Percentiles rank a stretch among this genome's conserved stretches.
phyloP scores from a whole-genome alignment of 2,329 filamentous ascomycete species.

The Orbilia javanica region DNA sequence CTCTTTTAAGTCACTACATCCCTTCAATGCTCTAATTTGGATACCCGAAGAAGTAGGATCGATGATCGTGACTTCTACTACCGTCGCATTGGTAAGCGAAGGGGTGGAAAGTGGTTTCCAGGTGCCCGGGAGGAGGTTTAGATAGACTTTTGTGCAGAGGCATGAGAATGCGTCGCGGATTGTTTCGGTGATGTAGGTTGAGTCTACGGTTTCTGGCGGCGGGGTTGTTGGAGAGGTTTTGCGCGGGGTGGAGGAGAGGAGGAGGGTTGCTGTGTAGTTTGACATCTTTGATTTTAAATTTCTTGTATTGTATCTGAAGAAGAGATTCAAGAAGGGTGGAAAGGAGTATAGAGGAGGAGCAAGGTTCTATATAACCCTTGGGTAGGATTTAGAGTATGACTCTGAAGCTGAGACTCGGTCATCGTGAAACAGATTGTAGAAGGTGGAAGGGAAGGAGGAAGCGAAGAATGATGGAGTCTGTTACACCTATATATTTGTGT shows the following conservation, averaged over 20 bases:
- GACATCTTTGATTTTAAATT: neutral
- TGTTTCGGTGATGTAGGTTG: neutral
- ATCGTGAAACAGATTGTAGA: slow-evolving; percentile 3
- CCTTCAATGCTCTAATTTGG: neutral
- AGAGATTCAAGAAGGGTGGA: neutral
- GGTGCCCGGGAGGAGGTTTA: slow-evolving; percentile 6
- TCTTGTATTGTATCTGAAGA: neutral
- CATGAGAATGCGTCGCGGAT: neutral
- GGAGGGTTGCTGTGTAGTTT: slow-evolving; percentile 27
- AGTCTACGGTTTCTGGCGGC: neutral
- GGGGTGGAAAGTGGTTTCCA: neutral
- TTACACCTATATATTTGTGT: too few species aligned
- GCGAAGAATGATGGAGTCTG: neutral
- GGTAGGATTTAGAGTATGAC: neutral
- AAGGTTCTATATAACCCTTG: neutral
- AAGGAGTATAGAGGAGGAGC: neutral
- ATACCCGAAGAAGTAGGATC: neutral
- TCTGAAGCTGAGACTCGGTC: slow-evolving; percentile 2
- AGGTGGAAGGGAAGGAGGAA: neutral
- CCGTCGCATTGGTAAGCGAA: neutral
- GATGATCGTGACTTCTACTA: slow-evolving; percentile 12
- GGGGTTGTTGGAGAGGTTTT: neutral
- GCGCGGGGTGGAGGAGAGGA: slow-evolving; percentile 27
- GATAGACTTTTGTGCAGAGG: slow-evolving; percentile 16
- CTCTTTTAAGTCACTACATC: slow-evolving; percentile 77